Percentiles rank a stretch among this genome's conserved stretches.
phyloP scores from a whole-genome alignment of 1,139 yeast species.

The Nadsonia commutata region DNA sequence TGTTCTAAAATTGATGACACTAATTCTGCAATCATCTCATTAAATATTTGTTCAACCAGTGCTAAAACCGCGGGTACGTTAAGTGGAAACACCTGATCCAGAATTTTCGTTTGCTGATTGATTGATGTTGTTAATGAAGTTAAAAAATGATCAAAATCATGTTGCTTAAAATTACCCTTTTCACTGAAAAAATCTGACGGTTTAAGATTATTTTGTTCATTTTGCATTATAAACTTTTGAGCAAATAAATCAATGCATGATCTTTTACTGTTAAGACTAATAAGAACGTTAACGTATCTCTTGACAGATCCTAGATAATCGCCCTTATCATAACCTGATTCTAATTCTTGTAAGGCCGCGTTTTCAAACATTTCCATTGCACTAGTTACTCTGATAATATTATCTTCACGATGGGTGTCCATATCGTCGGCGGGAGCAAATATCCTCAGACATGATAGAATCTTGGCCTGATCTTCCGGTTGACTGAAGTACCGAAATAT shows the following conservation, averaged over 20 bases:
- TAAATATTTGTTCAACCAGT: constrained; percentile 4
- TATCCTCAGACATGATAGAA: constrained; percentile 15
- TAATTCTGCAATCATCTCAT: constrained; percentile 2
- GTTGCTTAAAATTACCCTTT: constrained; percentile 16
- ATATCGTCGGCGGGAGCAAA: constrained; percentile 28
- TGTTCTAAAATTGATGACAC: constrained; percentile 15
- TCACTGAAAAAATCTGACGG: not conserved
- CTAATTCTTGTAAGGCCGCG: constrained; percentile 60
- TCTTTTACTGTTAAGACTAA: constrained; percentile 26
- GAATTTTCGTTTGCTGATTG: constrained; percentile 22
- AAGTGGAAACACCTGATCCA: constrained; percentile 24
- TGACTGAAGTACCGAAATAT: constrained; percentile 14
- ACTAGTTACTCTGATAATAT: constrained; percentile 36
- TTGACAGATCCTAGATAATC: constrained; percentile 30
- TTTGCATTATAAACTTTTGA: constrained; percentile 31
- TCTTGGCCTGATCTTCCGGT: constrained; percentile 20
- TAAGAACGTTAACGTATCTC: constrained; percentile 23
- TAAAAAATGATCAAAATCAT: constrained; percentile 19
- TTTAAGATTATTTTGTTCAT: constrained; percentile 4
- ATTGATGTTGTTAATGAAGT: constrained; percentile 23
- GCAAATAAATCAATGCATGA: constrained; percentile 33
- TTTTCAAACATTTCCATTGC: constrained; percentile 61
- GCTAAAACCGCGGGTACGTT: constrained; percentile 18
- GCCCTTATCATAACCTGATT: constrained; percentile 35
- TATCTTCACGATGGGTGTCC: constrained; percentile 24